Base-by-base conservation (phyloP, 192 early-diverging fungal species). In the Phlyctochytrium bullatum region DNA sequence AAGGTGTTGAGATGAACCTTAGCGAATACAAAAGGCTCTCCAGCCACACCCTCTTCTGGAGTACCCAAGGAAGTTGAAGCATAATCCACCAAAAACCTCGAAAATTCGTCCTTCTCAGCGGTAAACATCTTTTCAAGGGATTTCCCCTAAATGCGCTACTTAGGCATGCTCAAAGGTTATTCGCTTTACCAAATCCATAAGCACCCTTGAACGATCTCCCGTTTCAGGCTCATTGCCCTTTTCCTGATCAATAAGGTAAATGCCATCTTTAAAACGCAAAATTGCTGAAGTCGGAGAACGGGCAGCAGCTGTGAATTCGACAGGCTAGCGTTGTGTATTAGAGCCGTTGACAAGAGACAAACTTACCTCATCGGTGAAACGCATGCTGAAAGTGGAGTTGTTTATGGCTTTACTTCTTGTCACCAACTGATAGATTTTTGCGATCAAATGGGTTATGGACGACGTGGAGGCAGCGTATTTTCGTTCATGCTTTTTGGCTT, bases 61-160 rank as follows among this genome's bases (percentile, higher is more conserved):
- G 52, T 10, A 10, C 20, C 20, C 12, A 25, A 10, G 4, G 27
- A 25, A 25, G 16, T 10, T 40, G 28, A 28, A 6, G 68, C 60
- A 0, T 52, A n/a, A n/a, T n/a, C n/a, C 23, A 52, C 63, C 31
- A 69, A 35, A 30, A 36, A 50, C 32, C 20, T 69, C 16, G 14
- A 78, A 73, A 90, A 96, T 59, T 93, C 89, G 10, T 67, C 32
- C 2, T 84, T 88, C 27, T 80, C 70, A 3, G 79, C 75, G 0
- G 92, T 94, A 52, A 97, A 67, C 73, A 94, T 82, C 74, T 89
- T 90, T 68, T 97, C 95, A 76, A 97, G 82, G 4, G 92, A 90
- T 67, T 90, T 91, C 6, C 95, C 95, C 86, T 89, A 67, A 30
- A 20, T 6, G 25, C 17, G 20, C n/a, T 47, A 32, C 32, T 52